Evolutionary conservation across 768 basidiomycete species (phyloP), one percentile per base, ranked within the genome.

Genomic region (Tephrocybe sp.): DNA sequence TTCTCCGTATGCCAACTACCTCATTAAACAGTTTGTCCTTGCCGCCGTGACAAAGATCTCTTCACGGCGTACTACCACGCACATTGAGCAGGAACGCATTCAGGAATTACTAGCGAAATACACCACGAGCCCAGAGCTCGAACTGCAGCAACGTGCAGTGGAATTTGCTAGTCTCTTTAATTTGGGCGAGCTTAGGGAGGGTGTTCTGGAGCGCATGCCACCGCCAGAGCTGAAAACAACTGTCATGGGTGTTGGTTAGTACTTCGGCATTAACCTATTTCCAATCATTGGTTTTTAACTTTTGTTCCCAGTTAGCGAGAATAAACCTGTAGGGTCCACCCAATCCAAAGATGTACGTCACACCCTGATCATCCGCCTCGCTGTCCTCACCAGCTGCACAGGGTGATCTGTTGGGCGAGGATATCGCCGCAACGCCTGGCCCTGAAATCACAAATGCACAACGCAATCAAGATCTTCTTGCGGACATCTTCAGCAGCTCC

Each of bases 131-230:
- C 87, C 89, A 0, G 96, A 98, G 63, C 75, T 99, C 15, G 97
- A 99, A 67, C 73, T 97, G 30, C 97, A 98, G 65, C 97, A 98
- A 62, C 83, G 97, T 35, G 89, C 94, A 0, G 92, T 98, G 12
- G 97, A 99, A 67, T 98, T 94, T 66, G 90, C 88, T 1, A 88
- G 82, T 58, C 65, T 99, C 57, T 92, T 92, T 64, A 82, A 77
- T 24, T 69, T 92, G 7, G 86, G 86, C 5, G 84, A 89, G n/a
- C 70, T 89, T 18, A 77, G 82, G 51, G 76, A 78, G 7, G 97
- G 96, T 30, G 93, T 99, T 1, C 67, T 98, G 52, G 97, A 99
- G 72, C 82, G 93, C 47, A 99, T 99, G 97, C 97, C 97, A n/a
- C 89, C 92, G 5, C 97, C 97, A 1, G 97, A 99, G 66, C 71